Evolutionary conservation across 805 yeast species (phyloP).

Genomic region (Kodamaea laetipori): DNA sequence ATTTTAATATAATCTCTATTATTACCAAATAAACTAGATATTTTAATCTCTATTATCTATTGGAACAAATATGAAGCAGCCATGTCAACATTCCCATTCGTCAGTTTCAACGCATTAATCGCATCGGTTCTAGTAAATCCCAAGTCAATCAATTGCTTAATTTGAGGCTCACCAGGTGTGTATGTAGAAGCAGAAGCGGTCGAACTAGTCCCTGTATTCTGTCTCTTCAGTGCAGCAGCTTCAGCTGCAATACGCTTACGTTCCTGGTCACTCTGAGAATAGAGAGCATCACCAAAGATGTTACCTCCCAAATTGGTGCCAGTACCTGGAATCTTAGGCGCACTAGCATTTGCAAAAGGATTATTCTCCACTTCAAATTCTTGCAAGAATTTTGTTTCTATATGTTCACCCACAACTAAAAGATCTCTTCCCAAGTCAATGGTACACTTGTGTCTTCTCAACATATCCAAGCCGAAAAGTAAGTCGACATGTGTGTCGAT

Average conservation of each 20-base stretch:
- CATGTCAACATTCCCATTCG: constrained; percentile 77
- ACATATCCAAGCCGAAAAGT: constrained; percentile 86
- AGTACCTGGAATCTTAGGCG: constrained; percentile 6
- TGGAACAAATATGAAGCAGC: constrained; percentile 81
- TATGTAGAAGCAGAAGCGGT: constrained; percentile 3
- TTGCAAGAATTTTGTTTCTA: constrained; percentile 68
- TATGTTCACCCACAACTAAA: constrained; percentile 67
- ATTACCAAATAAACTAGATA: no score
- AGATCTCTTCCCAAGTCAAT: constrained; percentile 71
- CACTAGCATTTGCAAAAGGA: constrained; percentile 17
- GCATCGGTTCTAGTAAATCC: constrained; percentile 75
- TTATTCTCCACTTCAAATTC: constrained; percentile 65
- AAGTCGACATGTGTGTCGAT: constrained; percentile 73
- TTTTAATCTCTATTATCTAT: no score
- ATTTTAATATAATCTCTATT: no score
- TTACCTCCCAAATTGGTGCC: constrained; percentile 10
- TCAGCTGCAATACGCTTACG: constrained; percentile 12
- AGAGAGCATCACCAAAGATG: constrained; percentile 10
- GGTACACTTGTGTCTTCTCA: constrained; percentile 81
- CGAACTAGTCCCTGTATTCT: constrained; percentile 5
- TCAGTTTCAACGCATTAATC: constrained; percentile 58
- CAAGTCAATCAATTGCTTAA: constrained; percentile 50
- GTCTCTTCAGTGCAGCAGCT: constrained; percentile 17
- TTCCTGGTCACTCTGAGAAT: constrained; percentile 2
- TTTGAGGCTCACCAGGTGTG: constrained; percentile 25